Base-by-base conservation (phyloP, 306 rosid genomes). In the Rubus idaeus region DNA sequence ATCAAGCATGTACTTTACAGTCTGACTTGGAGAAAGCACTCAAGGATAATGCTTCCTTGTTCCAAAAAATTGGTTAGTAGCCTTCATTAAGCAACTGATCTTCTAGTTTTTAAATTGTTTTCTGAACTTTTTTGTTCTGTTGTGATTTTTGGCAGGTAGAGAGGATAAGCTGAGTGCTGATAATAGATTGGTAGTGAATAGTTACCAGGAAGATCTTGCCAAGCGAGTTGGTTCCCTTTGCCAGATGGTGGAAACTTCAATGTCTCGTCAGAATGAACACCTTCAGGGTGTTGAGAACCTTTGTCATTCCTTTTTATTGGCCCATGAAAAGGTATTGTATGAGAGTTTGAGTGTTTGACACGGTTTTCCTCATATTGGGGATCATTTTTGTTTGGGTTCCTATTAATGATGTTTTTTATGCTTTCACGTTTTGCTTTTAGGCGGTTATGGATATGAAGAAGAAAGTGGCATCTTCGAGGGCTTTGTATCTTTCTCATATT, bases 1-100 rank as follows among this genome's bases (percentile, higher is more conserved):
- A 87, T 71, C 96, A 96, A 80, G 97, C 99, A 64, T 92, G 94
- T 42, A 77, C 83, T 49, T 83, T 96, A 49, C 88, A 80, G 46
- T 87, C 94, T 41, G 98, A 92, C 83, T 83, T 92, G 89, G 97
- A 92, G 86, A 92, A 89, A 66, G 96, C 96, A 70, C 91, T 84
- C 35, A 74, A 86, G 50, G 98, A 92, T 80, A 96, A 96, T 78
- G 87, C 87, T 45, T 85, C 90, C 5, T 74, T 96, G 79, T 89
- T 86, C 80, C 74, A n/a, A 71, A 96, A 96, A 91, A 96, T 96
- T 70, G 93, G 99, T 96, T 68, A 13, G 88, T 42, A 41, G 70
- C 37, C 30, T 42, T n/a, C 42, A 23, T 66, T 73, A 20, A 62
- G 20, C 46, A 64, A n/a, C 60, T 37, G 35, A 40, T 45, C 70